Evolutionary conservation across 305 asterid species (phyloP), one percentile per base, ranked within the genome.

Genomic region (Stenogyne calaminthoides): DNA sequence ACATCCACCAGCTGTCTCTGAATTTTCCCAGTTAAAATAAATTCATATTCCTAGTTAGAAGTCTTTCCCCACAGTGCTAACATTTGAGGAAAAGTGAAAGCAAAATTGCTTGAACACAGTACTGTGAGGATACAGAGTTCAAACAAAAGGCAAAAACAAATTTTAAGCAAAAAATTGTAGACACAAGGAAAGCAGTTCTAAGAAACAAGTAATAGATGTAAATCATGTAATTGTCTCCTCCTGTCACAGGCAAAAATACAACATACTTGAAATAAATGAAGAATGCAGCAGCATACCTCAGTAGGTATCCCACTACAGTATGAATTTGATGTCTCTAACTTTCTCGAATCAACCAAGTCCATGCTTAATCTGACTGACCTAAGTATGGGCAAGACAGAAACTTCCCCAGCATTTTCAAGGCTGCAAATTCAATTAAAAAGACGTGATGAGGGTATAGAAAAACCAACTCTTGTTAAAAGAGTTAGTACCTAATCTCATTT

Each of bases 391-490:
- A 94, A 77, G 74, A 87, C 88, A 78, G 97, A 94, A 64, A 72
- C 80, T 73, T 94, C 99, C 56, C 97, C 96, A 78, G 97, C 97
- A 85, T 94, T 90, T 80, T 91, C 99, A 64, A 94, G 96, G 81
- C 96, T 94, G 88, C 85, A 76, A 75, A 76, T 62, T 76, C 77
- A 67, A 71, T 60, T 71, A 70, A 39, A 69, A 70, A 75, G 49
- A 56, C 44, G 32, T 15, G 55, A 72, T 77, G 46, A 82, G 76
- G 67, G 62, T 34, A 36, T 44, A 65, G 65, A 51, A 62, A 32
- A 69, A 71, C 49, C 14, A 37, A 16, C 7, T 9, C 67, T 61
- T 36, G 67, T 36, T 61, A 61, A 37, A 60, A 61, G 12, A 61
- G 29, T 15, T 15, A 15, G 19, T 6, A n/a, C 40, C 25, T 32